Percentiles rank a stretch among this genome's conserved stretches.
Conservation (phyloP, 106 monocot genomes). For the Triglochin maritima region DNA sequence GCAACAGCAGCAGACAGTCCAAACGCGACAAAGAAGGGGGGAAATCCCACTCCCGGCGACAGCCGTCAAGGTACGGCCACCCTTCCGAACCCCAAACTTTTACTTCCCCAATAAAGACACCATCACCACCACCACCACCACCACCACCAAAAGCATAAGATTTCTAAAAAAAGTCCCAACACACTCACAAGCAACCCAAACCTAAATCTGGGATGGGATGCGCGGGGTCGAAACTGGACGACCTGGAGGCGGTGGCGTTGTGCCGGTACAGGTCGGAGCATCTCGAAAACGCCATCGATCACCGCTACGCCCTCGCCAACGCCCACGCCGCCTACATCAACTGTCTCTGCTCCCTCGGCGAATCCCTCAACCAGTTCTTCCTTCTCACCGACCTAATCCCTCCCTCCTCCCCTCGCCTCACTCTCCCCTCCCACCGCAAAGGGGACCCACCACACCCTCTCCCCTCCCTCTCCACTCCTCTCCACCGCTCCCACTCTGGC, state of each 20-base stretch:
- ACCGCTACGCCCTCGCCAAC: slow-evolving; percentile 72
- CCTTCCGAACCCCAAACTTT: neutral
- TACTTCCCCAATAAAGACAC: neutral
- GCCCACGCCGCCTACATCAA: slow-evolving; percentile 55
- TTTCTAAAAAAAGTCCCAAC: too few species aligned
- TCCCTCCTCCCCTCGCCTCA: slow-evolving; percentile 34
- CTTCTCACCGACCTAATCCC: slow-evolving; percentile 4
- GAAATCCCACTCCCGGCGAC: neutral
- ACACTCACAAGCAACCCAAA: too few species aligned
- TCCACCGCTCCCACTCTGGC: slow-evolving; percentile 23
- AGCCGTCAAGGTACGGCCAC: slow-evolving; percentile 6
- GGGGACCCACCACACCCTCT: slow-evolving; percentile 33
- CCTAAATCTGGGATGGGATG: slow-evolving; percentile 55
- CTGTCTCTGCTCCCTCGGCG: slow-evolving; percentile 50
- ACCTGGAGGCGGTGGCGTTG: slow-evolving; percentile 43
- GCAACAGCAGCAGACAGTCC: too few species aligned
- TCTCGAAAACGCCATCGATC: slow-evolving; percentile 51
- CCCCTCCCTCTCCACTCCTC: slow-evolving; percentile 3
- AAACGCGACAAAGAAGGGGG: too few species aligned
- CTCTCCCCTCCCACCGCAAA: slow-evolving; percentile 57
- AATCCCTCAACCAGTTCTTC: slow-evolving; percentile 43
- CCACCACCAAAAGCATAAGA: neutral
- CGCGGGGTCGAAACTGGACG: slow-evolving; percentile 69
- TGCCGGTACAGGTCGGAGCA: slow-evolving; percentile 39
- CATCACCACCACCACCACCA: neutral